Percentiles rank a stretch among this genome's conserved stretches.
These are phyloP conservation scores for Thalassiosira hispida DNA, from an alignment of 352 stramenopile genomes.

Conservation along the genomic window DNA sequence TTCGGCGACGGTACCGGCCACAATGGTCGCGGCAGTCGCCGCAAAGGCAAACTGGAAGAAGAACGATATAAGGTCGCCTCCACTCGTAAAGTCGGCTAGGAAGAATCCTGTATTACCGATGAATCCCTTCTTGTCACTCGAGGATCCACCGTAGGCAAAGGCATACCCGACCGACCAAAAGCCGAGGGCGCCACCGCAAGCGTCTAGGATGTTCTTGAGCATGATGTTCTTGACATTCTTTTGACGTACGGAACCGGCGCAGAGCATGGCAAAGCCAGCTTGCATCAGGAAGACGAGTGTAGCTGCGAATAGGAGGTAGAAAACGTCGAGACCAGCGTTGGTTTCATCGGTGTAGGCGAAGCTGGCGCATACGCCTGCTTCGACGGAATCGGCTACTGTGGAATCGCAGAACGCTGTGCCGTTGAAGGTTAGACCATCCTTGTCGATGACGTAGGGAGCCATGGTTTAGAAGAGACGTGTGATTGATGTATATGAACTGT, in stretches of 20 bases:
- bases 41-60: slow-evolving; percentile 87
- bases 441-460: no score
- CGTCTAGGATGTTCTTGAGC: slow-evolving; percentile 87
- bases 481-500: no score
- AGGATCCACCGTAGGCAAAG: slow-evolving; percentile 77
- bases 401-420: neutral
- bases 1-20: slow-evolving; percentile 85
- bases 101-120: slow-evolving; percentile 79
- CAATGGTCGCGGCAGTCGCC: slow-evolving; percentile 83
- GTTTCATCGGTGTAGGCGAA: neutral
- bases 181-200: slow-evolving; percentile 77
- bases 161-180: slow-evolving; percentile 84
- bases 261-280: slow-evolving; percentile 83
- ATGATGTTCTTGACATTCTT: slow-evolving; percentile 88
- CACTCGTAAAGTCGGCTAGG: slow-evolving; percentile 32
- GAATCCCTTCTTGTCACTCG: slow-evolving; percentile 62
- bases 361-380: slow-evolving; percentile 14
- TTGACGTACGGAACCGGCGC: slow-evolving; percentile 74
- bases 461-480: no score
- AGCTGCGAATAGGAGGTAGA: slow-evolving; percentile 73
- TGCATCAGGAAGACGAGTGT: slow-evolving; percentile 83
- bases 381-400: neutral
- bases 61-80: slow-evolving; percentile 54
- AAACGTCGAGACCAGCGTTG: slow-evolving; percentile 48
- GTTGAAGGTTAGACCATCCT: neutral